Base-by-base conservation (phyloP, 192 early-diverging fungal species). In the Ambispora gerdemannii region DNA sequence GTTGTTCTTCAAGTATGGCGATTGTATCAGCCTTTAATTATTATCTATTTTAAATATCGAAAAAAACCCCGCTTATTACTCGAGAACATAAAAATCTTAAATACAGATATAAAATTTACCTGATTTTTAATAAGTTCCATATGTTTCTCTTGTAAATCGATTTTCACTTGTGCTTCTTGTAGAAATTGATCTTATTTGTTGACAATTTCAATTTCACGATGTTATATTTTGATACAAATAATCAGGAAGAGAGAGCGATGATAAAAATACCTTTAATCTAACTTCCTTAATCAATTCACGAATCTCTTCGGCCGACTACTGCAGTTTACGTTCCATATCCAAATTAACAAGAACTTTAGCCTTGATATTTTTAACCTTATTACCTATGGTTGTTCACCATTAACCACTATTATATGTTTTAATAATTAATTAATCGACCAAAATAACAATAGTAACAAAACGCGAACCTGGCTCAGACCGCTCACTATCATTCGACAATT, bases 131-230 rank as follows among this genome's bases (percentile, higher is more conserved):
- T 80, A n/a, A 76, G 50, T 36, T 89, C 91, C 55, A 85, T 84
- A 28, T 90, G 86, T 75, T 88, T 92, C 76, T 92, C 92, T n/a
- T 94, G 84, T 61, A 93, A 74, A 50, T 92, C 90, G 3, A 93
- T 84, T 74, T 89, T 90, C 59, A 94, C 84, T 31, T 74, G 69
- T 17, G 74, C 76, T 76, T 97, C 93, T 74, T 92, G 90, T 35
- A 93, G 70, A 11, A 78, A 62, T 83, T 94, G 86, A 66, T 97
- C 93, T 82, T 92, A 62, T 15, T 20, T 35, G 35, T 10, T n/a
- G n/a, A n/a, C n/a, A n/a, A n/a, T n/a, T n/a, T n/a, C n/a, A n/a
- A n/a, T n/a, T n/a, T n/a, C n/a, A n/a, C n/a, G n/a, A n/a, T n/a
- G n/a, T n/a, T n/a, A n/a, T n/a, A n/a, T n/a, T n/a, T n/a, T n/a